Percentiles rank a stretch among this genome's conserved stretches.
phyloP scores from a whole-genome alignment of 148 eudicot genomes.

The Fallopia convolvulus region DNA sequence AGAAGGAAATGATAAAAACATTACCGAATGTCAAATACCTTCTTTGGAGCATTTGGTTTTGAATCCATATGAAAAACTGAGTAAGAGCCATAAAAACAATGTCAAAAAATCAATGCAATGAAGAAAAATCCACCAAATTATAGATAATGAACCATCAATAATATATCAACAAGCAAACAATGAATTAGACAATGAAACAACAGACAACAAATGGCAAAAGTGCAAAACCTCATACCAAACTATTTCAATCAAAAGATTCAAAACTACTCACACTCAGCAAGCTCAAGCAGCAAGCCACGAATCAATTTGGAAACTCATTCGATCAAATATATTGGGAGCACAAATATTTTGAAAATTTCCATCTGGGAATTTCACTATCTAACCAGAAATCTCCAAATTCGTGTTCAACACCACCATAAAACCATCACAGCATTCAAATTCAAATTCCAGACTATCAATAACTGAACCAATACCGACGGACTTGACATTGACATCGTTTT shows the following conservation, averaged over 20 bases:
- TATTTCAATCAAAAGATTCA: not conserved
- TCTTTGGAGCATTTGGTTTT: constrained; percentile 4
- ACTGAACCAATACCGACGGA: not conserved
- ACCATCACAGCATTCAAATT: not conserved
- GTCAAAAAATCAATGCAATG: not conserved
- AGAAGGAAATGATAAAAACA: not conserved
- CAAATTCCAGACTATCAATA: not conserved
- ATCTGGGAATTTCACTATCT: not conserved
- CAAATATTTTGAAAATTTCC: not conserved
- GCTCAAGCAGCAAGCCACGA: not conserved
- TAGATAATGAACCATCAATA: not conserved
- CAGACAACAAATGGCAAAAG: not conserved
- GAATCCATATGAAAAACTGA: not conserved
- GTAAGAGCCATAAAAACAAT: not conserved
- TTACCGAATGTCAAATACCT: constrained; percentile 1
- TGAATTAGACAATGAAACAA: not conserved
- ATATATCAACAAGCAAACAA: not conserved
- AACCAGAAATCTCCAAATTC: not conserved
- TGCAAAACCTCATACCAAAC: not conserved
- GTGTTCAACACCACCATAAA: not conserved
- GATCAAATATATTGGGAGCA: not conserved
- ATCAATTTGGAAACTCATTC: not conserved
- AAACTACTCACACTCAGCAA: not conserved
- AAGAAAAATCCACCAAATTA: not conserved
- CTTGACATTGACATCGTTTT: not conserved